phyloP scores from a whole-genome alignment of 179 eudicot genomes.

The Beta macrorhiza region DNA sequence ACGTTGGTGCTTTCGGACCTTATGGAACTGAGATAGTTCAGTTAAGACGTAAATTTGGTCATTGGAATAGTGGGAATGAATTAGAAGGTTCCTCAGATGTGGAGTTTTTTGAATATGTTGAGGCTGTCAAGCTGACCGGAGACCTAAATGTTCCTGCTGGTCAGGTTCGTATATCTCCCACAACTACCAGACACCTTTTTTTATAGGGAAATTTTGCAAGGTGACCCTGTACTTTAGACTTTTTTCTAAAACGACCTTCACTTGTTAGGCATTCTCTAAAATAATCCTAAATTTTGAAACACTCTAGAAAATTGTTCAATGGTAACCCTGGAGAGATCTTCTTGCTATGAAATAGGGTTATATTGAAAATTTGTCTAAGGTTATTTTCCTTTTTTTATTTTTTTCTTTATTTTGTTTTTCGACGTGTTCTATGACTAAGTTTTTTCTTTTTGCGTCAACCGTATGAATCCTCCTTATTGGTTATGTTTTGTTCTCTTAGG shows the following conservation, averaged over 20 bases:
- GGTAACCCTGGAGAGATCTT: too few species aligned
- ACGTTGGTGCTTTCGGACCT: slow-evolving; percentile 96
- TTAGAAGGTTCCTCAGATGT: slow-evolving; percentile 52
- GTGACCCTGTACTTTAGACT: too few species aligned
- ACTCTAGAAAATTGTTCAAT: too few species aligned
- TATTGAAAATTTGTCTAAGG: too few species aligned
- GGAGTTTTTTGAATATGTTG: slow-evolving; percentile 97
- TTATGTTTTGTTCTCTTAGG: slow-evolving; percentile 36
- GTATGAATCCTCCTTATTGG: neutral
- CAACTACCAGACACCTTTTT: neutral
- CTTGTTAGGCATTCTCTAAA: too few species aligned
- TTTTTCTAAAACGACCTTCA: too few species aligned
- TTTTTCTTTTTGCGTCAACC: neutral
- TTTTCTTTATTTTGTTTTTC: neutral
- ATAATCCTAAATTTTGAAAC: too few species aligned
- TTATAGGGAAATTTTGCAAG: too few species aligned
- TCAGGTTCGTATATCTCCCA: slow-evolving; percentile 51
- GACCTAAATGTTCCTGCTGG: slow-evolving; percentile 98
- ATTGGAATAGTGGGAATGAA: slow-evolving; percentile 65
- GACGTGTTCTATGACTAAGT: neutral
- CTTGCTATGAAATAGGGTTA: too few species aligned
- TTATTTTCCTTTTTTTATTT: neutral
- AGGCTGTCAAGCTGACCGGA: slow-evolving; percentile 96
- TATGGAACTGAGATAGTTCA: slow-evolving; percentile 94
- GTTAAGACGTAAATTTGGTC: slow-evolving; percentile 86